These are phyloP conservation scores for Magnaporthiopsis incrustans DNA, from an alignment of 2,329 filamentous ascomycete genomes.

Conservation along the genomic window DNA sequence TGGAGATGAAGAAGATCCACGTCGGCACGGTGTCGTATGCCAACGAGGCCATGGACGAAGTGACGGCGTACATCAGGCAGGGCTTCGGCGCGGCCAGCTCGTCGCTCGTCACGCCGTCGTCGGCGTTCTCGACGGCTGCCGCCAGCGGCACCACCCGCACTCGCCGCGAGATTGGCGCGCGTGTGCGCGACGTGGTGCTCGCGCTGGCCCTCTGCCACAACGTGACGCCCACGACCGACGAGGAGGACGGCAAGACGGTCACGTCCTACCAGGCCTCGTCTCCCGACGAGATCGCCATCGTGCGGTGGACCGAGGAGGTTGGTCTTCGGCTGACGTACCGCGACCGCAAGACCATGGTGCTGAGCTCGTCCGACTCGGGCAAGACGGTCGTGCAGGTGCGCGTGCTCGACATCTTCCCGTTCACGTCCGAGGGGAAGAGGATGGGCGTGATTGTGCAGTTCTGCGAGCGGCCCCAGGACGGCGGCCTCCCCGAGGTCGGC, in stretches of 20 bases:
- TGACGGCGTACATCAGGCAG: conserved; percentile 75
- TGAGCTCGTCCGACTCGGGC: conserved; percentile 69
- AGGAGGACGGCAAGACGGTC: conserved; percentile 66
- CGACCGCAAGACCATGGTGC: conserved; percentile 76
- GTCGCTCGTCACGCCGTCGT: conserved; percentile 67
- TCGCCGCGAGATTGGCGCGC: conserved; percentile 83
- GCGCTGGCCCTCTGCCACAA: conserved; percentile 94
- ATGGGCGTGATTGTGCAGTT: conserved; percentile 98
- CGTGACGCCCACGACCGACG: conserved; percentile 84
- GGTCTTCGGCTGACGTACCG: conserved; percentile 78
- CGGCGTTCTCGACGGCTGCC: conserved; percentile 52
- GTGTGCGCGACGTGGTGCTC: conserved; percentile 87
- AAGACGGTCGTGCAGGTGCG: conserved; percentile 72
- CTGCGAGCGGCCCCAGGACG: conserved; percentile 46
- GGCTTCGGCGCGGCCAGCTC: conserved; percentile 55
- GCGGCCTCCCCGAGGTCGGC: conserved; percentile 38
- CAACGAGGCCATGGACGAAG: conserved; percentile 98
- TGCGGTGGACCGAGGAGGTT: conserved; percentile 88
- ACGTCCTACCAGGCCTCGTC: conserved; percentile 95
- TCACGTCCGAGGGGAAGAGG: conserved; percentile 93
- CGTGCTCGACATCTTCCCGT: conserved; percentile 92
- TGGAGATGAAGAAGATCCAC: conserved; percentile 98
- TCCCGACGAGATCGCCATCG: conserved; percentile 96
- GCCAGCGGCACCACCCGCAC: conserved; percentile 67
- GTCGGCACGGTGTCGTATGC: conserved; percentile 97